Evolutionary conservation across 768 basidiomycete species (phyloP), one percentile per base, ranked within the genome.

Genomic region (Gloeophyllum trabeum): DNA sequence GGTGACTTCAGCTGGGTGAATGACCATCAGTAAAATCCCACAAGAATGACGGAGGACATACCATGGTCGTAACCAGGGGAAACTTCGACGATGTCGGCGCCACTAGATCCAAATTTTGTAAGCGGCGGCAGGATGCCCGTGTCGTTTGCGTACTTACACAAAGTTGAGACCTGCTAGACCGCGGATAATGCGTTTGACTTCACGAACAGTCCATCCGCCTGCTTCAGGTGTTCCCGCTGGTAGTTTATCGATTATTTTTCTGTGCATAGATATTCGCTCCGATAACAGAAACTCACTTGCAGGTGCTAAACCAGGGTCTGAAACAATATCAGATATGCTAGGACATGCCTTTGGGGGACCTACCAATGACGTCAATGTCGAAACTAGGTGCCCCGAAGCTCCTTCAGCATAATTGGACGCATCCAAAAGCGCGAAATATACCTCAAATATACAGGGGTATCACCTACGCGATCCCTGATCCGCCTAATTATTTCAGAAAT

Each of bases 181-280:
- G 45, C 88, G 75, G 40, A 89, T 67, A 50, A 88, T 83, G 25
- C 82, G 73, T 52, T 88, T 87, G 32, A 86, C 67, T 60, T 89
- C 87, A 38, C 86, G 75, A 16, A 75, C 79, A 3, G 87, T 86
- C 85, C 83, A 88, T 10, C 87, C 87, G 24, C 87, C 87, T 2
- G 80, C 69, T 57, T 90, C 87, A 12, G 87, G 87, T 1, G 87
- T 89, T 12, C 87, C 85, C 43, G 88, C 81, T 86, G 52, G 3
- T n/a, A 43, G 35, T 44, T 25, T 46, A 41, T 13, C 19, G 40
- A 28, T 46, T 13, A 38, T 32, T 21, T 42, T 20, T 21, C 12
- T 7, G 10, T 7, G 20, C 36, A 10, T 37, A 21, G 10, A 21
- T 37, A 10, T 13, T 37, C 10, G 20, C 20, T 7, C 36, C 13